Conservation (phyloP, 139 green algal genomes). For the Auxenochlorella pyrenoidosa region DNA sequence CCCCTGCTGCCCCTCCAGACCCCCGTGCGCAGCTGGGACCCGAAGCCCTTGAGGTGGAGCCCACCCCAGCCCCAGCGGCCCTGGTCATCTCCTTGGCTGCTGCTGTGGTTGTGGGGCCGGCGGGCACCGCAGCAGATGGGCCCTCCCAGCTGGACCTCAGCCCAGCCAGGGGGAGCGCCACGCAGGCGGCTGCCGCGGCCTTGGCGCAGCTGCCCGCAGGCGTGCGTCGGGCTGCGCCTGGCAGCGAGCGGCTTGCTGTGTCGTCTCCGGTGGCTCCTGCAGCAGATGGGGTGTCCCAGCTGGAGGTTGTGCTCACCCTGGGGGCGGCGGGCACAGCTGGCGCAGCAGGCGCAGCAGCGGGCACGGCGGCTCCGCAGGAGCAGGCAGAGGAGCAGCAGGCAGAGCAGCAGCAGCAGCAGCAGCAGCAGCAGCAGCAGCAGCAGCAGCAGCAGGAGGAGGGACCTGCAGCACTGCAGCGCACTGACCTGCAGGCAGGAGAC, state of each 20-base stretch:
- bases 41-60: slow-evolving; percentile 6
- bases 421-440: background rate
- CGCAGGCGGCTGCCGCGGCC: background rate
- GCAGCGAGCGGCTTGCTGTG: background rate
- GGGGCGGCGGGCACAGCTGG: background rate
- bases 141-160: slow-evolving; percentile 28
- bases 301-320: background rate
- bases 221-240: too few species aligned
- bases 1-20: too few species aligned
- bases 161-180: background rate
- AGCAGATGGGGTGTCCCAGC: slow-evolving; percentile 16
- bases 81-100: background rate
- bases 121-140: slow-evolving; percentile 6
- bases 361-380: background rate
- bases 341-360: background rate
- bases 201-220: background rate
- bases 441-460: background rate
- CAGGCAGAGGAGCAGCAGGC: background rate
- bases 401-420: background rate
- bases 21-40: background rate
- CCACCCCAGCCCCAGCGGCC: background rate
- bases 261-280: background rate
- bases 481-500: background rate
- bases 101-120: background rate
- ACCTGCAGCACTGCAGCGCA: background rate